Percentiles rank a stretch among this genome's conserved stretches.
Evolutionary conservation across 2,329 filamentous ascomycete species (phyloP).

Genomic region (Penicillium sp.): DNA sequence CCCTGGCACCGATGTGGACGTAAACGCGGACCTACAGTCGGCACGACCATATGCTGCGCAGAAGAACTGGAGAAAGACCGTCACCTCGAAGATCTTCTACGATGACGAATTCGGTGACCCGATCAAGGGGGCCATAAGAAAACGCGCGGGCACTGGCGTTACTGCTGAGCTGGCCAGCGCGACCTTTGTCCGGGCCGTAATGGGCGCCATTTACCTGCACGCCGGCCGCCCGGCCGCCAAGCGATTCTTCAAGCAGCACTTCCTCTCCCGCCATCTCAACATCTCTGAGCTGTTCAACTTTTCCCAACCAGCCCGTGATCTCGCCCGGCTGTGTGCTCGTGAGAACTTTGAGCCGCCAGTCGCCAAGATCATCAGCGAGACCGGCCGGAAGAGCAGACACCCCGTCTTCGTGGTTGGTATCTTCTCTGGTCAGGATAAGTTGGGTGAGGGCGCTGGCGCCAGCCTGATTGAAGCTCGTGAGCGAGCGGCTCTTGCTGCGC

Average conservation of each 20-base stretch:
- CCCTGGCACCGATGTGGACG: conserved; percentile 41
- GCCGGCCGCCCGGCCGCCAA: conserved; percentile 72
- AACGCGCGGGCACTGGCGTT: conserved; percentile 30
- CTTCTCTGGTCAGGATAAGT: conserved; percentile 82
- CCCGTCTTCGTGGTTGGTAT: conserved; percentile 94
- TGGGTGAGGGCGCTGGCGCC: conserved; percentile 81
- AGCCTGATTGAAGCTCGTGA: conserved; percentile 71
- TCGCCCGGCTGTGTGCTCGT: conserved; percentile 74
- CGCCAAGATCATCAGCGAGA: conserved; percentile 83
- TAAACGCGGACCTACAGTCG: conserved; percentile 40
- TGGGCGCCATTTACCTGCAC: conserved; percentile 82
- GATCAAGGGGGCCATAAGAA: conserved; percentile 27
- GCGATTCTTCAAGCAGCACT: conserved; percentile 75
- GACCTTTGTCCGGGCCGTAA: conserved; percentile 73
- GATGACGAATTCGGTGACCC: conserved; percentile 79
- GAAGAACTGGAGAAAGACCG: conserved; percentile 61
- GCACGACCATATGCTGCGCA: conserved; percentile 44
- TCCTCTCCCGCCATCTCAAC: conserved; percentile 73
- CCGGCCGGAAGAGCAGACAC: conserved; percentile 73
- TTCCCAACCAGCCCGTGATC: conserved; percentile 73
- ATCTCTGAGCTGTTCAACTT: conserved; percentile 77
- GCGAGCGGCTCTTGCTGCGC: conserved; percentile 73
- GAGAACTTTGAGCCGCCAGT: conserved; percentile 86
- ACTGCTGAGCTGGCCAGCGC: conserved; percentile 59
- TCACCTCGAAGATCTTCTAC: conserved; percentile 71